Percentiles rank a stretch among this genome's conserved stretches.
Conservation (phyloP, 257 asterid species). For the Solanum pinnatisectum region DNA sequence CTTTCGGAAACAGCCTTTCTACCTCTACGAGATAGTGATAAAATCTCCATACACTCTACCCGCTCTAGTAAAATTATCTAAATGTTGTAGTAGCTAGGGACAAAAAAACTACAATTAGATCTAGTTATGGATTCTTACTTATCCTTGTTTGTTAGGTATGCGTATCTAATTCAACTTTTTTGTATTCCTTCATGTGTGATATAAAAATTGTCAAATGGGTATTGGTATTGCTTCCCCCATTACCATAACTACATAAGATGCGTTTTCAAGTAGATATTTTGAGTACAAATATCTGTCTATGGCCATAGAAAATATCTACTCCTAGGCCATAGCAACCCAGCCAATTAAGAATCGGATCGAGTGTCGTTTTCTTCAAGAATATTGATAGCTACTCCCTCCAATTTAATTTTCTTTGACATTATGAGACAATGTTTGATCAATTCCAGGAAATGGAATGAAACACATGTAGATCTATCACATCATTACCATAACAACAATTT, state of each 20-base stretch:
- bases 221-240: neutral
- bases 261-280: neutral
- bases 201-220: neutral
- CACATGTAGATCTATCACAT: neutral
- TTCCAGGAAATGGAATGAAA: neutral
- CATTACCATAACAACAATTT: neutral
- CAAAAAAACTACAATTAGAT: neutral
- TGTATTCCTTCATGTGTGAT: neutral
- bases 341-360: neutral
- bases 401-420: neutral
- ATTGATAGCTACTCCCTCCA: neutral
- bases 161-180: neutral
- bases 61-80: neutral
- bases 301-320: neutral
- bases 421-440: neutral
- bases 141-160: neutral
- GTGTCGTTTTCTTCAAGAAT: neutral
- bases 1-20: too few species aligned
- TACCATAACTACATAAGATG: neutral
- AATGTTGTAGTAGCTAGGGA: neutral
- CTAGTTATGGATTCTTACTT: neutral
- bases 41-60: neutral
- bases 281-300: neutral
- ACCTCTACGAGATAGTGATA: too few species aligned
- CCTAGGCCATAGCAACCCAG: neutral